phyloP scores from a whole-genome alignment of 345 rosid genomes.

The Orychophragmus violaceus region DNA sequence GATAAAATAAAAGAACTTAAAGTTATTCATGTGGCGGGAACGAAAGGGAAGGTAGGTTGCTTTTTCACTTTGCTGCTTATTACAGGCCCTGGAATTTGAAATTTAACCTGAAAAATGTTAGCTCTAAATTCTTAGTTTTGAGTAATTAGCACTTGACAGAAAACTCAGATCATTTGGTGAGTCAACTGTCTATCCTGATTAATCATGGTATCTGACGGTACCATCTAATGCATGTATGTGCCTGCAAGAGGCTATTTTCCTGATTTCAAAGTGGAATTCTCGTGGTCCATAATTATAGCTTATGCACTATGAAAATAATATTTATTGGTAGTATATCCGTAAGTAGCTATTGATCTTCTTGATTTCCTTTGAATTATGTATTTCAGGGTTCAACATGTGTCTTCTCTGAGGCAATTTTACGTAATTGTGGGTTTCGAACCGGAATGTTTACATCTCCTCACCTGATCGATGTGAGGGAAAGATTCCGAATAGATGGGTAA shows the following conservation, averaged over 20 bases:
- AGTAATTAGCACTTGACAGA: neutral
- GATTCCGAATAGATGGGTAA: constrained; percentile 78
- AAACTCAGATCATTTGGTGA: neutral
- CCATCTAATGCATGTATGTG: neutral
- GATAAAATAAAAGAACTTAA: constrained; percentile 47
- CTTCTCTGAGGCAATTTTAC: constrained; percentile 74
- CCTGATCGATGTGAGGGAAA: constrained; percentile 87
- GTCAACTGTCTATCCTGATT: neutral
- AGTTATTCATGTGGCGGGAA: constrained; percentile 90
- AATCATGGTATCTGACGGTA: neutral
- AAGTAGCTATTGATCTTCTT: constrained; percentile 6
- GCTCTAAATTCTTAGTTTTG: neutral
- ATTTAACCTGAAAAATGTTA: neutral
- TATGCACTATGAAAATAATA: neutral
- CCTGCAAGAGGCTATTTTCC: neutral
- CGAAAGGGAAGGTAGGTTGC: constrained; percentile 74
- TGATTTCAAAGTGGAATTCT: neutral
- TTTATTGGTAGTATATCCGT: neutral
- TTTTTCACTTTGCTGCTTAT: neutral
- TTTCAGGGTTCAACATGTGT: constrained; percentile 92
- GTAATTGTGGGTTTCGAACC: constrained; percentile 74
- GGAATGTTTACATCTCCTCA: constrained; percentile 92
- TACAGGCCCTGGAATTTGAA: neutral
- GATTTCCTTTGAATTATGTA: neutral
- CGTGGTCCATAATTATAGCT: neutral